A percentile compares a stretch with the other conserved stretches of the same genome.
Conservation (phyloP, 2,329 filamentous ascomycete species). For the Dendryphion nanum region DNA sequence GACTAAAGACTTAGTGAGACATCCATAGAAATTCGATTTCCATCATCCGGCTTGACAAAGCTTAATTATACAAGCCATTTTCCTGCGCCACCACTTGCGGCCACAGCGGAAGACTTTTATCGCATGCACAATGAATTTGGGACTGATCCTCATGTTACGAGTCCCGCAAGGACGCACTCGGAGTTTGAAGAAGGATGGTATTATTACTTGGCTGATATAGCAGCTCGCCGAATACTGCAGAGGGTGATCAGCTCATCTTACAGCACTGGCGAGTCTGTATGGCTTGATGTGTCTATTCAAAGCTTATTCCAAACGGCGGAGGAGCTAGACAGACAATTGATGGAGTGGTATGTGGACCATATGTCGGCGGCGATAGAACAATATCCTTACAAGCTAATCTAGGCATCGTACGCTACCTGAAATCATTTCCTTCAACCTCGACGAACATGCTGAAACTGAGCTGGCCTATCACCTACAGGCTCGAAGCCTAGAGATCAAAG, state of each 20-base stretch:
- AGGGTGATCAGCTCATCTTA: constrained; percentile 11
- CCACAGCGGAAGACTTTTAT: not conserved
- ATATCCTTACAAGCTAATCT: too few species aligned
- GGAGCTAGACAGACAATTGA: constrained; percentile 11
- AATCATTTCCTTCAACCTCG: constrained; percentile 5
- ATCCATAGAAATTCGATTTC: constrained; percentile 12
- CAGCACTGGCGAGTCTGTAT: constrained; percentile 14
- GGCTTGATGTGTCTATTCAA: constrained; percentile 8
- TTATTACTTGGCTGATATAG: constrained; percentile 32
- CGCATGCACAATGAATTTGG: not conserved
- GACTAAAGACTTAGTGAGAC: constrained; percentile 10
- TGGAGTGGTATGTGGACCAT: constrained; percentile 8
- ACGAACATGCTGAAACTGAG: constrained; percentile 12
- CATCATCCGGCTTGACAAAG: constrained; percentile 16
- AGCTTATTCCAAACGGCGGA: constrained; percentile 7
- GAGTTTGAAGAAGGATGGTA: constrained; percentile 20
- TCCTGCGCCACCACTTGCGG: constrained; percentile 20
- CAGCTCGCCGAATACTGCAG: constrained; percentile 21
- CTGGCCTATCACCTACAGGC: constrained; percentile 15
- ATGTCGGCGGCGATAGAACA: not conserved
- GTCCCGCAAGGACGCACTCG: not conserved
- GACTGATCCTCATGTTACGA: not conserved
- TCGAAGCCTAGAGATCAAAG: constrained; percentile 10
- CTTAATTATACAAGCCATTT: constrained; percentile 30
- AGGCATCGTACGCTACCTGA: constrained; percentile 1